phyloP scores from a whole-genome alignment of 768 basidiomycete species.

The Myochromella boudieri region DNA sequence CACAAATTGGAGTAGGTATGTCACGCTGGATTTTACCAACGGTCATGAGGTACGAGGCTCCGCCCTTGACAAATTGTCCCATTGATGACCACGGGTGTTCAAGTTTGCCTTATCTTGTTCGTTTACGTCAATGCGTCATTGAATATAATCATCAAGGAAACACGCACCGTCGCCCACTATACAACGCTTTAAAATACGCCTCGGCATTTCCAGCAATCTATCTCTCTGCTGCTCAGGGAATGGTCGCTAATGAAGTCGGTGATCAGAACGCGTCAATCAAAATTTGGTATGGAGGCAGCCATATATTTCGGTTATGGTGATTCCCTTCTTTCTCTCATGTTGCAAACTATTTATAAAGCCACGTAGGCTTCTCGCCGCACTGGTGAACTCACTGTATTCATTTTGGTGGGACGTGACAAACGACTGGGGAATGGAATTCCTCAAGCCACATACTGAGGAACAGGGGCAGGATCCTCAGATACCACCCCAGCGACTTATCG shows the following conservation, averaged over 20 bases:
- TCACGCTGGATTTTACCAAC: slow-evolving; percentile 76
- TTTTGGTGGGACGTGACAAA: slow-evolving; percentile 99
- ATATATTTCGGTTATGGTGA: slow-evolving; percentile 83
- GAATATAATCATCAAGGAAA: slow-evolving; percentile 72
- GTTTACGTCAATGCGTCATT: slow-evolving; percentile 90
- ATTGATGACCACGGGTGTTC: slow-evolving; percentile 5
- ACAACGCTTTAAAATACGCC: slow-evolving; percentile 95
- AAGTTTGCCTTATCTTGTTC: slow-evolving; percentile 84
- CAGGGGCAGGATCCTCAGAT: slow-evolving; percentile 25
- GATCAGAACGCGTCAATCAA: slow-evolving; percentile 39
- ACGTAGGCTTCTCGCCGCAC: slow-evolving; percentile 77
- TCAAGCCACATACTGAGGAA: slow-evolving; percentile 39
- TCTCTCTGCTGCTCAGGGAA: slow-evolving; percentile 86
- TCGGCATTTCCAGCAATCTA: slow-evolving; percentile 96
- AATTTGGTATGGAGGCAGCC: slow-evolving; percentile 75
- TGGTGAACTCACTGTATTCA: slow-evolving; percentile 88
- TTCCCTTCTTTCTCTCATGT: not conserved
- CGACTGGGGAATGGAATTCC: slow-evolving; percentile 91
- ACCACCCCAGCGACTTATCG: slow-evolving; percentile 43
- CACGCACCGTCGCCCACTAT: slow-evolving; percentile 69
- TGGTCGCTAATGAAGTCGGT: slow-evolving; percentile 60
- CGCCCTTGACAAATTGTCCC: not conserved
- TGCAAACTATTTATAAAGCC: slow-evolving; percentile 5
- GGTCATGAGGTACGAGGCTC: slow-evolving; percentile 74
- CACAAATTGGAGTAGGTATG: slow-evolving; percentile 63